Conservation (phyloP, 768 basidiomycete species). For the Rhodotorula paludigena region DNA sequence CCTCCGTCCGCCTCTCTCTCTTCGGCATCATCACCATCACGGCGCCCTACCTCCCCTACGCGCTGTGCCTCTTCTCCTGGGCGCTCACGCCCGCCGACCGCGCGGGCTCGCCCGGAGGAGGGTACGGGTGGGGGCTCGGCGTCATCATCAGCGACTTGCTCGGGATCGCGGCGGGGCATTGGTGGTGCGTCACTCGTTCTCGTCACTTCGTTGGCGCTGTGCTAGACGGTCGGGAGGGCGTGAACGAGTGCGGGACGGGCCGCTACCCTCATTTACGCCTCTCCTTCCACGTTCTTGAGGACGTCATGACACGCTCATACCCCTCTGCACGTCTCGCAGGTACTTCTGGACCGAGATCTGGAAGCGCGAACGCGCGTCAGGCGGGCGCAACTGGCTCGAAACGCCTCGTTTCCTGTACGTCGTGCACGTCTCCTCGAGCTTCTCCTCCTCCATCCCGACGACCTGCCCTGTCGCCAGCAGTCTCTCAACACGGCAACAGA, state of each 20-base stretch:
- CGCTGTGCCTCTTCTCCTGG: conserved; percentile 75
- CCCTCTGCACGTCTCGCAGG: background rate
- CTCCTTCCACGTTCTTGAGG: background rate
- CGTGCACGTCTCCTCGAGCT: background rate
- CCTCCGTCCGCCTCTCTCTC: conserved; percentile 88
- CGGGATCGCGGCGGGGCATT: conserved; percentile 80
- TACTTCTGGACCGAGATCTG: conserved; percentile 42
- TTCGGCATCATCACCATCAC: conserved; percentile 93
- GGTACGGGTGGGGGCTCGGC: conserved; percentile 69
- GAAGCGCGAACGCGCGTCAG: conserved; percentile 36
- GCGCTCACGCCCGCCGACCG: conserved; percentile 51
- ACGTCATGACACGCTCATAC: background rate
- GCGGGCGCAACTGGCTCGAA: conserved; percentile 39
- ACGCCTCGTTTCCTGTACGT: conserved; percentile 30
- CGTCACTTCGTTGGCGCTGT: conserved; percentile 10
- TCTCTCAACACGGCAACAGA: background rate
- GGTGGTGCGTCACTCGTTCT: conserved; percentile 62
- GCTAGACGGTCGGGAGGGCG: no score
- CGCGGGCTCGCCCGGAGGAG: background rate
- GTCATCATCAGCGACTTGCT: conserved; percentile 75
- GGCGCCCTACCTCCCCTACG: conserved; percentile 88
- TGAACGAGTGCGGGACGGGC: no score
- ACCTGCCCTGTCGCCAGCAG: no score
- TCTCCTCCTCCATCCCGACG: background rate
- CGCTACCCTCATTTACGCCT: no score